Evolutionary conservation across 257 asterid species (phyloP).

Genomic region (Galeopsis tetrahit): DNA sequence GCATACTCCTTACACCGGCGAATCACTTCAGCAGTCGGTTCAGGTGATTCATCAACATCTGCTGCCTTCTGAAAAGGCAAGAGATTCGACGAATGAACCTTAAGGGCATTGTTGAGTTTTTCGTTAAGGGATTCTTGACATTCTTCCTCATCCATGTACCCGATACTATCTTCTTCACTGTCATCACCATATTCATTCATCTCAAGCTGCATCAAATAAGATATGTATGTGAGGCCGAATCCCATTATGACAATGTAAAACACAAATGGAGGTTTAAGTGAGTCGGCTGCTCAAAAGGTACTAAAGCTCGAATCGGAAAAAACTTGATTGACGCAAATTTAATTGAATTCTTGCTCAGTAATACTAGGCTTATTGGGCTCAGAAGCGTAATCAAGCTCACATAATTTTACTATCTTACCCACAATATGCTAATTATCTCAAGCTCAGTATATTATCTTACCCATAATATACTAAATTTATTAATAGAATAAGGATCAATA

Average conservation of each 20-base stretch:
- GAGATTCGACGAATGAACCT: constrained; percentile 42
- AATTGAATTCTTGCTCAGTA: too few relatives aligned
- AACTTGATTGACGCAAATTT: too few relatives aligned
- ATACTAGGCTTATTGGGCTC: too few relatives aligned
- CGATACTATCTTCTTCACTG: constrained; percentile 57
- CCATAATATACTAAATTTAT: too few relatives aligned
- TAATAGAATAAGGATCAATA: too few relatives aligned
- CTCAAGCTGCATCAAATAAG: constrained; percentile 62
- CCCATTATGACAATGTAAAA: background rate
- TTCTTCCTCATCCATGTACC: constrained; percentile 50
- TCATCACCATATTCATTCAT: constrained; percentile 79
- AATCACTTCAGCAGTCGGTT: constrained; percentile 68
- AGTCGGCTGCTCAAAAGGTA: too few relatives aligned
- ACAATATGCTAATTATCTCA: background rate
- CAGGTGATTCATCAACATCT: constrained; percentile 54
- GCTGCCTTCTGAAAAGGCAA: constrained; percentile 39
- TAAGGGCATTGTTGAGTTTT: constrained; percentile 66
- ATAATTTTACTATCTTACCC: too few relatives aligned
- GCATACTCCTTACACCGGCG: constrained; percentile 71
- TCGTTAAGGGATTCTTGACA: constrained; percentile 58
- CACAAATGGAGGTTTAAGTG: too few relatives aligned
- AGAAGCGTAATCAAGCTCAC: too few relatives aligned
- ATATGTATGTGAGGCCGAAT: constrained; percentile 25
- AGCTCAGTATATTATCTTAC: too few relatives aligned
- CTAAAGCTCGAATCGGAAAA: too few relatives aligned